These are phyloP conservation scores for Sordaria brevicollis DNA, from an alignment of 495 filamentous ascomycete genomes.

Conservation along the genomic window DNA sequence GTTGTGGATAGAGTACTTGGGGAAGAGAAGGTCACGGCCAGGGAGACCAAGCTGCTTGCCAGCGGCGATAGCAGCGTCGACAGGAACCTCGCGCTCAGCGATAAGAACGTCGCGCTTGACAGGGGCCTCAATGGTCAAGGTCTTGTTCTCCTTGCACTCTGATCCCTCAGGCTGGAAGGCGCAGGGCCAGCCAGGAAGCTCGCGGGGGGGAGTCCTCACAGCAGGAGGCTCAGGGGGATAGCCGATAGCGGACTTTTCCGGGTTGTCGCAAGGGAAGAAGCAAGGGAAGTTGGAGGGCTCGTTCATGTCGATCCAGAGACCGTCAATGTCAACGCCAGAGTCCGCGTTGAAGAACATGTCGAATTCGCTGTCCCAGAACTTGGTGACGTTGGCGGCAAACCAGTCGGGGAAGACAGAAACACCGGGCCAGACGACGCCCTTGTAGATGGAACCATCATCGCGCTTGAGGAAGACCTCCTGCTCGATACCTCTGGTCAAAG, in stretches of 20 bases:
- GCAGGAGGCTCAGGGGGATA: slow-evolving; percentile 58
- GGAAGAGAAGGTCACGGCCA: slow-evolving; percentile 55
- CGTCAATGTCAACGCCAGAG: slow-evolving; percentile 71
- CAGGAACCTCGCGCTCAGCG: background rate
- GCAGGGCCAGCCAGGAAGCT: slow-evolving; percentile 60
- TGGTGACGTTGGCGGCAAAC: slow-evolving; percentile 57
- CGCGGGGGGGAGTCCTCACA: slow-evolving; percentile 45
- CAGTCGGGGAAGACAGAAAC: slow-evolving; percentile 75
- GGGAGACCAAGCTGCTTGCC: slow-evolving; percentile 46
- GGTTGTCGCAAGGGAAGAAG: slow-evolving; percentile 59
- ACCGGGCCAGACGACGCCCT: slow-evolving; percentile 82
- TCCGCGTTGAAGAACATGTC: slow-evolving; percentile 52
- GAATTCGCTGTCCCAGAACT: slow-evolving; percentile 71
- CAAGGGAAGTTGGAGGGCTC: slow-evolving; percentile 60
- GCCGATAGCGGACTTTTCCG: slow-evolving; percentile 41
- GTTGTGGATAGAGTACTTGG: slow-evolving; percentile 69
- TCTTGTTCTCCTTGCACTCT: slow-evolving; percentile 9
- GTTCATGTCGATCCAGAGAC: slow-evolving; percentile 83
- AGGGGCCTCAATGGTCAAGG: background rate
- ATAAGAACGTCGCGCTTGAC: background rate
- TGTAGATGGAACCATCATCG: slow-evolving; percentile 54
- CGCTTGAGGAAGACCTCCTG: slow-evolving; percentile 55
- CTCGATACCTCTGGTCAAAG: slow-evolving; percentile 52
- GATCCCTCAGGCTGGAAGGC: slow-evolving; percentile 55
- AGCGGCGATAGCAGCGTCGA: background rate